Base-by-base conservation (phyloP, 2,329 filamentous ascomycete species). In the Diaporthe ampelina region DNA sequence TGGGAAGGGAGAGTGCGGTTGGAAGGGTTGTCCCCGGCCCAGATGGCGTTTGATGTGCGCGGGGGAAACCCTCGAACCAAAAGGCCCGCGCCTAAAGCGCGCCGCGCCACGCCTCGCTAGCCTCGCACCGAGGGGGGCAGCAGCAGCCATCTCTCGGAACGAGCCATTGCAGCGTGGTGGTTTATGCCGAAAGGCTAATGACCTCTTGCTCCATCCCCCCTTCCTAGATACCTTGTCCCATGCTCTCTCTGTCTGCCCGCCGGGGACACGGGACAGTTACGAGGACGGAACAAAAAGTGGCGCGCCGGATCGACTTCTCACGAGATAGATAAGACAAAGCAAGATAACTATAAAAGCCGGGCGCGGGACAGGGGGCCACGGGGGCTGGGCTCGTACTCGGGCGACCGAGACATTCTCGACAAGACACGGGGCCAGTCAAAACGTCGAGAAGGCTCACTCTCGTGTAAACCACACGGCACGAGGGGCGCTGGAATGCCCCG, bases 161-260 rank as follows among this genome's bases (percentile, higher is more conserved):
- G 68, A 70, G 7, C 52, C 68, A 58, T 70, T 58, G 68, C 68
- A 70, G 54, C 11, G 54, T 58, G 37, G 54, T 70, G 52, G 50
- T 70, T 58, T 45, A 57, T 58, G 54, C 68, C 68, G 68, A 58
- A 48, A 45, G 61, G 61, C 61, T 67, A 67, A 35, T 45, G 43
- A 37, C 29, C 8, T 58, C 11, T n/a, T 59, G 17, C 11, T 37
- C n/a, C n/a, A n/a, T 29, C 43, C 21, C 19, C 8, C 17, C 19
- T n/a, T n/a, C 4, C 17, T 4, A 40, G 10, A 11, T 40, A n/a
- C 24, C 43, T 3, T n/a, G 40, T 15, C 59, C 26, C n/a, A 32
- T 65, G 43, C 17, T 48, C 37, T 40, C 37, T 40, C 35, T 40
- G 6, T 9, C 4, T 35, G 61, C 26, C 9, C n/a, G n/a, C 35